A percentile compares a stretch with the other conserved stretches of the same genome.
These are phyloP conservation scores for Zizania palustris DNA, from an alignment of 202 grass and related monocot species.

Conservation along the genomic window DNA sequence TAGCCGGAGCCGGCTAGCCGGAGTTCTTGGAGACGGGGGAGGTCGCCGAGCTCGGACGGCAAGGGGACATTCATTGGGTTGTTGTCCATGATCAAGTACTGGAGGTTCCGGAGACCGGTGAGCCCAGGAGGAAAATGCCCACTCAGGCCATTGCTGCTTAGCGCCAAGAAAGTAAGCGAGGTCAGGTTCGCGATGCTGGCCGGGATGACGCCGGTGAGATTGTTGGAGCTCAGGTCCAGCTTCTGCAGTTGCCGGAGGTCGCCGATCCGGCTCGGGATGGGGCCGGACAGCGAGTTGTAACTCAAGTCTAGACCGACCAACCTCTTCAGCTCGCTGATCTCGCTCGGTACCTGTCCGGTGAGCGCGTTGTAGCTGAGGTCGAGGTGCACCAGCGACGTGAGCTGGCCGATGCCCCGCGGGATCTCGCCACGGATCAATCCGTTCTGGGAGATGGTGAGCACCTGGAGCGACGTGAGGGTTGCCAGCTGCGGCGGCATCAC, in stretches of 20 bases:
- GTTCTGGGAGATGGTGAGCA: constrained; percentile 77
- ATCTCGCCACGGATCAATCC: constrained; percentile 50
- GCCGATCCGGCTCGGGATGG: constrained; percentile 65
- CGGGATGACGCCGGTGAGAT: constrained; percentile 58
- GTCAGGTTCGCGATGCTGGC: constrained; percentile 54
- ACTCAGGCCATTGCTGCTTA: constrained; percentile 65
- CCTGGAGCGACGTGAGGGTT: constrained; percentile 58
- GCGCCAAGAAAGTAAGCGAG: constrained; percentile 73
- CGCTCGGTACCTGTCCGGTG: constrained; percentile 44
- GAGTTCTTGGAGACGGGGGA: constrained; percentile 74
- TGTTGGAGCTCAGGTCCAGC: constrained; percentile 91
- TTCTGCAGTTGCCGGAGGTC: constrained; percentile 81
- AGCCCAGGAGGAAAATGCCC: constrained; percentile 63
- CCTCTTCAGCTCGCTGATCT: constrained; percentile 48
- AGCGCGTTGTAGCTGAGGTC: constrained; percentile 85
- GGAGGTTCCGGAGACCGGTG: constrained; percentile 56
- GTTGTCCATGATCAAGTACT: constrained; percentile 94
- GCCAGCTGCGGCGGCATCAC: constrained; percentile 47
- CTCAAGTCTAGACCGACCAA: constrained; percentile 66
- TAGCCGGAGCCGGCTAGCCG: constrained; percentile 80
- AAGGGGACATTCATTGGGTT: constrained; percentile 71
- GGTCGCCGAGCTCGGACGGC: constrained; percentile 62
- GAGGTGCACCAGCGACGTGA: constrained; percentile 61
- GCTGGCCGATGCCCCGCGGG: constrained; percentile 42
- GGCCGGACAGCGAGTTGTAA: constrained; percentile 77